Percentiles rank a stretch among this genome's conserved stretches.
Conservation (phyloP, 2,329 filamentous ascomycete genomes). For the Aspergillus flavus region DNA sequence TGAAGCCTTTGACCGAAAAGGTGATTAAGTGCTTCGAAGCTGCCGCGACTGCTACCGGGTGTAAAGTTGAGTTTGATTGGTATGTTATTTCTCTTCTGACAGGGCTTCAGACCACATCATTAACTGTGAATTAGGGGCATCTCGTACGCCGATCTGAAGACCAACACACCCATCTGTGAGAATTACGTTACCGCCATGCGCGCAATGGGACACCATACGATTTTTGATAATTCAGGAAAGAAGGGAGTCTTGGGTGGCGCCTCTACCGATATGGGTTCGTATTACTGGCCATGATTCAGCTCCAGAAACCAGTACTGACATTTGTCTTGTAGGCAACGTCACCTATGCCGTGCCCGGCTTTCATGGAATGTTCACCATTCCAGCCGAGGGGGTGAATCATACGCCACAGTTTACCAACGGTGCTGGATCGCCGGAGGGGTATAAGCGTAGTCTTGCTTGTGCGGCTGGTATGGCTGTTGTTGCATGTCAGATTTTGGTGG, state of each 20-base stretch:
- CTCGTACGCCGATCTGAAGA: constrained; percentile 34
- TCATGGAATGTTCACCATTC: constrained; percentile 47
- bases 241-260: constrained; percentile 23
- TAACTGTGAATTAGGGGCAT: constrained; percentile 25
- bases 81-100: constrained; percentile 8
- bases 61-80: constrained; percentile 33
- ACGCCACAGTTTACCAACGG: constrained; percentile 57
- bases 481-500: constrained; percentile 31
- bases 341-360: constrained; percentile 47
- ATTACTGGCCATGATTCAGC: neutral
- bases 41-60: constrained; percentile 36
- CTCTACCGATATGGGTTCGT: constrained; percentile 34
- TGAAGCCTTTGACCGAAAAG: constrained; percentile 33
- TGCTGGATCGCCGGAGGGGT: constrained; percentile 53
- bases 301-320: neutral
- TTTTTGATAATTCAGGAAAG: constrained; percentile 24
- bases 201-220: constrained; percentile 29
- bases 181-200: constrained; percentile 33
- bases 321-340: constrained; percentile 41
- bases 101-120: neutral
- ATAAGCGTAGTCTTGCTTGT: constrained; percentile 43
- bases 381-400: constrained; percentile 53
- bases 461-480: constrained; percentile 36
- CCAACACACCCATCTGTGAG: constrained; percentile 33
- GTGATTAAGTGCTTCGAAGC: constrained; percentile 37